phyloP scores from a whole-genome alignment of 257 asterid genomes.

The Fraxinus anomala region DNA sequence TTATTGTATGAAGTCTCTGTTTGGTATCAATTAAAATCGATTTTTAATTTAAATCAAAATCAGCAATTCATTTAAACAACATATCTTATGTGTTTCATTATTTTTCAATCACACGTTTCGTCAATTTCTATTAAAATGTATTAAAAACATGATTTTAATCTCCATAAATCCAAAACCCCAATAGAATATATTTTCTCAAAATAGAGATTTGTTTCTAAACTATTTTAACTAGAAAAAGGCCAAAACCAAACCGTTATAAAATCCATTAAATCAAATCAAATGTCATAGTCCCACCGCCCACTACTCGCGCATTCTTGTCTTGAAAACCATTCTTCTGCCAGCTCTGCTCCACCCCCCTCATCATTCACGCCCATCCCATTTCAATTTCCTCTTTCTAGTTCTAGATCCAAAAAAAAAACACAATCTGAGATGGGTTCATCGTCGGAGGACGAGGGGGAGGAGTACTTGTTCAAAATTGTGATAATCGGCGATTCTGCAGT shows the following conservation, averaged over 20 bases:
- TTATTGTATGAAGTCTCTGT: no score
- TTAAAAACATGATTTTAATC: no score
- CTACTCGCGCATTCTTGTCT: neutral
- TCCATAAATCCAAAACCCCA: no score
- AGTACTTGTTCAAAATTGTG: slow-evolving; percentile 66
- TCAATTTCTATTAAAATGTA: no score
- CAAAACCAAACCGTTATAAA: neutral
- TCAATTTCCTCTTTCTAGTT: neutral
- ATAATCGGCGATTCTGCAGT: slow-evolving; percentile 76
- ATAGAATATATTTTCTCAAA: neutral
- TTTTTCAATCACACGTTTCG: no score
- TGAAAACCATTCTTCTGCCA: neutral
- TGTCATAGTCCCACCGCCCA: neutral
- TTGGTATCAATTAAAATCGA: no score
- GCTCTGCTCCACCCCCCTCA: slow-evolving; percentile 5
- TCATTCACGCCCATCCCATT: neutral
- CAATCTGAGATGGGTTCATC: slow-evolving; percentile 43
- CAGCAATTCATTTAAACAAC: no score
- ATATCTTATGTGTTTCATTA: no score
- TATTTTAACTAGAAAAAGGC: neutral
- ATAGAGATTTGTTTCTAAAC: neutral
- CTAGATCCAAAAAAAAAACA: neutral
- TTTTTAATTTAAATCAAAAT: no score
- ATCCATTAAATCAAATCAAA: neutral
- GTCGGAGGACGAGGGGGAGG: slow-evolving; percentile 75